Evolutionary conservation across 306 rosid genomes (phyloP).

Genomic region (Senna tora): DNA sequence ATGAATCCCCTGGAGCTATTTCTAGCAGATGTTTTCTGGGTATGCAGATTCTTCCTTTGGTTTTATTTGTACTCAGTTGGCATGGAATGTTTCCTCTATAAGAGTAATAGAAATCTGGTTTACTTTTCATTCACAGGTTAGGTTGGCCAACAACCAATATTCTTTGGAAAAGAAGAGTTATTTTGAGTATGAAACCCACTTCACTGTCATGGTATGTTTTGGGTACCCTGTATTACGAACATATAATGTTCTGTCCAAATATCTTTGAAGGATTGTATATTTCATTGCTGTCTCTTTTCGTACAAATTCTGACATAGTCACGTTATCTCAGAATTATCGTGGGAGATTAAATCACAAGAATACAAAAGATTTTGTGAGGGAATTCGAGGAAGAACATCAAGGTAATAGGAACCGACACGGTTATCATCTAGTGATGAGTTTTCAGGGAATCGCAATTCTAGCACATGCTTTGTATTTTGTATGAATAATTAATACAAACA

Average conservation of each 20-base stretch:
- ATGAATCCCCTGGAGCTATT: slow-evolving; percentile 81
- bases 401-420: slow-evolving; percentile 50
- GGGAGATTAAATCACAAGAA: slow-evolving; percentile 76
- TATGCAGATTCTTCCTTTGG: slow-evolving; percentile 45
- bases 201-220: slow-evolving; percentile 90
- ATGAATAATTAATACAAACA: slow-evolving; percentile 11
- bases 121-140: slow-evolving; percentile 63
- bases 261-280: slow-evolving; percentile 24
- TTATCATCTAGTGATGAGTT: slow-evolving; percentile 26
- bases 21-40: slow-evolving; percentile 92
- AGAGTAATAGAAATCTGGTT: slow-evolving; percentile 29
- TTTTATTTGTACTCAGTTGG: slow-evolving; percentile 10
- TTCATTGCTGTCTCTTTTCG: slow-evolving; percentile 26
- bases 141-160: slow-evolving; percentile 89
- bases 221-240: slow-evolving; percentile 23
- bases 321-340: slow-evolving; percentile 70
- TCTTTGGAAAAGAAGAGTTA: slow-evolving; percentile 76
- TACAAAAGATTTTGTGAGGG: slow-evolving; percentile 71
- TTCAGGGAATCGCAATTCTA: slow-evolving; percentile 21
- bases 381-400: slow-evolving; percentile 90
- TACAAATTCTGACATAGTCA: slow-evolving; percentile 36
- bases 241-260: slow-evolving; percentile 27
- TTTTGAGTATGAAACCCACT: slow-evolving; percentile 96
- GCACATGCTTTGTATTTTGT: background rate
- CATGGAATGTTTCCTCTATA: slow-evolving; percentile 6